Percentiles rank a stretch among this genome's conserved stretches.
Conservation (phyloP, 768 basidiomycete species). For the Lactifluus pinguis region DNA sequence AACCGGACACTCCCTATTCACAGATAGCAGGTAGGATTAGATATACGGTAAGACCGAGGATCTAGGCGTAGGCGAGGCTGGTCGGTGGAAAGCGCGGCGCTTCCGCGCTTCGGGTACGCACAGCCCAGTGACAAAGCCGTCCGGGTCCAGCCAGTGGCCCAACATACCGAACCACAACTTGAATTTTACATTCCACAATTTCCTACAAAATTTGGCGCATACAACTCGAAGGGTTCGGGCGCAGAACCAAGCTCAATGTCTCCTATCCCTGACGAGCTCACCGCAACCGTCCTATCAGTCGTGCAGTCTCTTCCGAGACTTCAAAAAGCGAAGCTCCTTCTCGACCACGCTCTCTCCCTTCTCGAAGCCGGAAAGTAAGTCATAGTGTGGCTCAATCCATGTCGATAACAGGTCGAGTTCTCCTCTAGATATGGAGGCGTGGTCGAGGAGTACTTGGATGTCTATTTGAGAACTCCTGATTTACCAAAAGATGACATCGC, state of each 20-base stretch:
- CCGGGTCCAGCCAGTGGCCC: not conserved
- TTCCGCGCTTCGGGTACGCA: not conserved
- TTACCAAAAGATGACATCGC: constrained; percentile 42
- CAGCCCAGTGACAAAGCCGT: too few relatives aligned
- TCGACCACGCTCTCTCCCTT: constrained; percentile 28
- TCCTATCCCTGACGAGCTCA: constrained; percentile 27
- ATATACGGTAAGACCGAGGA: too few relatives aligned
- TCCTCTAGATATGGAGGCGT: constrained; percentile 46
- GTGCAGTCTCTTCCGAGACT: constrained; percentile 25
- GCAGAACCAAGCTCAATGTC: not conserved
- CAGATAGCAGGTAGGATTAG: too few relatives aligned
- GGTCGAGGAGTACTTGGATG: constrained; percentile 58
- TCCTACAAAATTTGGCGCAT: not conserved
- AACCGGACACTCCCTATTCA: too few relatives aligned
- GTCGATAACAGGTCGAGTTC: not conserved
- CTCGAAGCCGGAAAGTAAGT: constrained; percentile 31
- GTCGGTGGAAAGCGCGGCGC: not conserved
- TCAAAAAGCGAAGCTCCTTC: constrained; percentile 29
- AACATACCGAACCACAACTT: not conserved
- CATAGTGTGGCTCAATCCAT: not conserved
- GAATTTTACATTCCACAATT: not conserved
- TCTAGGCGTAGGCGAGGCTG: too few relatives aligned
- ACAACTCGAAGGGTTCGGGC: not conserved
- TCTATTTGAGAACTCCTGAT: constrained; percentile 54
- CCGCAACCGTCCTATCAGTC: constrained; percentile 27